Evolutionary conservation across 352 stramenopile species (phyloP).

Genomic region (Phytophthora multivora): DNA sequence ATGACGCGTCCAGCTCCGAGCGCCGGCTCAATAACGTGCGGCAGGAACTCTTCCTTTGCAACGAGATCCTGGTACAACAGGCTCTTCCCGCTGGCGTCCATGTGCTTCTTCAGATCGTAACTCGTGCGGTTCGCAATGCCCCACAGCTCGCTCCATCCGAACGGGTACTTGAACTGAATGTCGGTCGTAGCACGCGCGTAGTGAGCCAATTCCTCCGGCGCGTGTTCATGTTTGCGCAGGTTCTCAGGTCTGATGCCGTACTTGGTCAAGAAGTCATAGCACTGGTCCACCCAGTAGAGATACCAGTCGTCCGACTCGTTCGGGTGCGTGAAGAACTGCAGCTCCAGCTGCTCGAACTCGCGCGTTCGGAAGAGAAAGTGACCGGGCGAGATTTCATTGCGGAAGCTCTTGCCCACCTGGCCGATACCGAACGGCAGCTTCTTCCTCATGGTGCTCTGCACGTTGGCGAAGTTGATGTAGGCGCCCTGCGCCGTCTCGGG

Average conservation of each 20-base stretch:
- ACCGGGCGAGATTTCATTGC: conserved; percentile 97
- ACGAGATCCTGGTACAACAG: conserved; percentile 68
- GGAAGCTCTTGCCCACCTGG: conserved; percentile 98
- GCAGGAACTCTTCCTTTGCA: conserved; percentile 90
- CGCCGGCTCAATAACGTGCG: conserved; percentile 94
- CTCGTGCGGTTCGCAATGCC: conserved; percentile 95
- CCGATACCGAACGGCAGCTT: conserved; percentile 96
- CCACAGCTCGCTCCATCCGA: conserved; percentile 97
- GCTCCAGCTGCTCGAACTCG: conserved; percentile 99
- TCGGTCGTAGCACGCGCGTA: conserved; percentile 97
- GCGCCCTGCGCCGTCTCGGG: conserved; percentile 98
- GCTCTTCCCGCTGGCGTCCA: conserved; percentile 92
- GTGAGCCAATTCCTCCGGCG: conserved; percentile 94
- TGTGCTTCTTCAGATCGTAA: conserved; percentile 97
- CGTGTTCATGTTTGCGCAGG: conserved; percentile 93
- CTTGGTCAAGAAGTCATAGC: conserved; percentile 89
- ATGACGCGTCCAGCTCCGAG: conserved; percentile 93
- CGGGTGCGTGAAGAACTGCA: conserved; percentile 84
- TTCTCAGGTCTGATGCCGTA: conserved; percentile 90
- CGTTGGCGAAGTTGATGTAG: conserved; percentile 98
- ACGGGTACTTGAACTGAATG: conserved; percentile 98
- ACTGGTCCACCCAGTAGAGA: conserved; percentile 93
- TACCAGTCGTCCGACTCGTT: conserved; percentile 80
- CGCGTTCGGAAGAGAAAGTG: conserved; percentile 98
- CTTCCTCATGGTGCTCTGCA: conserved; percentile 90